Evolutionary conservation across 768 basidiomycete species (phyloP), one percentile per base, ranked within the genome.

Genomic region (Boletus subparvulus): DNA sequence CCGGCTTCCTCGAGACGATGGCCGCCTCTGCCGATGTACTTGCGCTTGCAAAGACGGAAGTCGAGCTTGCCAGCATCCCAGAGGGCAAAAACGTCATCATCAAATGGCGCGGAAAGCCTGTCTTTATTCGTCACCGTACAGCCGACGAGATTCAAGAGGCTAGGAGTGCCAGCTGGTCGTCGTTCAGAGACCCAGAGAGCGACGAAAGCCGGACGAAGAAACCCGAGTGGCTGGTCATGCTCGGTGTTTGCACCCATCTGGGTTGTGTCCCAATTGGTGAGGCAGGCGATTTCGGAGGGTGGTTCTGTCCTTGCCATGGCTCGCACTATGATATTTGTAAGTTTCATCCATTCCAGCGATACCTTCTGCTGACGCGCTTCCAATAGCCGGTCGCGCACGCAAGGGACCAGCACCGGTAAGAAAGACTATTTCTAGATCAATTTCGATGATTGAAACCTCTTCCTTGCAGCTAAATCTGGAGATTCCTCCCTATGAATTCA

Each of bases 101-200:
- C 78, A 94, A 98, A 80, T 99, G 97, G 97, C 91, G 97, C 69
- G 97, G 97, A 74, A 99, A 99, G 82, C 97, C 97, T 62, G 97
- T 99, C 52, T 98, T 98, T 81, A 94, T 99, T 73, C 86, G 97
- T 63, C 97, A 99, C 80, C 86, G 97, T 68, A 99, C 97, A 14
- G 67, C 80, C 54, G 82, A 80, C 54, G 97, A 99, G 80, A 91
- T 99, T 65, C 84, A 92, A 60, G 97, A 99, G 78, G 97, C 97
- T 49, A 87, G 91, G 75, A 67, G 73, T 39, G 77, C 82, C 55
- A 86, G 96, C 74, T 88, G 94, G 88, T 92, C 94, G 80, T 59
- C 76, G 30, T 80, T 99, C 58, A 83, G 97, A 58, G 97, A 99
- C 69, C 97, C 97, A 53, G 84, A 99, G 79, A 75, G 83, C 47